Base-by-base conservation (phyloP, 345 rosid species). In the Rubroshorea leprosula region DNA sequence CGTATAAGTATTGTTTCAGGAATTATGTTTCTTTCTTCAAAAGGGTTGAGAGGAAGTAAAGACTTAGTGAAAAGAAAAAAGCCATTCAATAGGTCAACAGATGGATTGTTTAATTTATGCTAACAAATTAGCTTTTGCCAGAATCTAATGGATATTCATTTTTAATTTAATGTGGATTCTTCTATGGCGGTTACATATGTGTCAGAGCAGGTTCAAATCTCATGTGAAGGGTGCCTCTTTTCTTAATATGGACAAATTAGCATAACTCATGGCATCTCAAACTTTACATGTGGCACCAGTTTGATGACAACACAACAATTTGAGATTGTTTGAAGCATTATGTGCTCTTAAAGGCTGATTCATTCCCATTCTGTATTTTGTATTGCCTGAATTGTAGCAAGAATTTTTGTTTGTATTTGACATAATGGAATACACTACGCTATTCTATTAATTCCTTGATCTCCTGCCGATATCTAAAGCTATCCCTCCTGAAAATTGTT, bases 201-300 rank as follows among this genome's bases (percentile, higher is more conserved):
- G 55, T 49, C 63, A 27, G 41, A 20, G 61, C 13, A 57, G 61
- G 54, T 48, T 59, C 63, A 47, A 47, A 18, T 16, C 21, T 47
- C 50, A 49, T 27, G 54, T 22, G 55, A 21, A 60, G 20, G 27
- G 5, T 60, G 54, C 17, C 26, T 59, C 21, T 31, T 18, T 60
- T 60, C 55, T 21, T 60, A 49, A 60, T 60, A 21, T 31, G 55
- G 63, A 31, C 63, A 60, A 60, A 60, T 29, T 15, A 12, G 27
- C 29, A 60, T 10, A 15, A 60, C 50, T 20, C 20, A n/a, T 59
- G 26, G 54, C 26, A 48, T 20, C 29, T 25, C 46, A 47, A 5
- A 16, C 18, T 19, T 16, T 8, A n/a, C 29, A 46, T 5, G 29
- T 47, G 44, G 38, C 17, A 20, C 63, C 46, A 60, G 27, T 57